Evolutionary conservation across 2,329 filamentous ascomycete species (phyloP).

Genomic region (Hymenoscyphus infarciens): DNA sequence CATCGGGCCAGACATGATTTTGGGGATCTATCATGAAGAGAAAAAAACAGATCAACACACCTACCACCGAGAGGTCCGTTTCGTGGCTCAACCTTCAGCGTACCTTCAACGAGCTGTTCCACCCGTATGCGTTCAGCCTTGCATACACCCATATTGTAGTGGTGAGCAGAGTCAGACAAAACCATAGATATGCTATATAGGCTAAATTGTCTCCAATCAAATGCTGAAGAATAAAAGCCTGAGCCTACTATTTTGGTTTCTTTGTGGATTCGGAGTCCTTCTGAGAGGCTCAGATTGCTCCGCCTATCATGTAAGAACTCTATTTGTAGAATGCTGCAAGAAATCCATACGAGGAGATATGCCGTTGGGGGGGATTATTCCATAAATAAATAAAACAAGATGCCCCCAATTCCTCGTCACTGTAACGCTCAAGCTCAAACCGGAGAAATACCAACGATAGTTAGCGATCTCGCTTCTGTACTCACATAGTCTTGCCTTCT

Average conservation of each 20-base stretch:
- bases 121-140: neutral
- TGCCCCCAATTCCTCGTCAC: neutral
- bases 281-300: neutral
- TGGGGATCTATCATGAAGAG: neutral
- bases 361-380: neutral
- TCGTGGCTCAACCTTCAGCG: neutral
- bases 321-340: conserved; percentile 2
- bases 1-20: conserved; percentile 3
- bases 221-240: neutral
- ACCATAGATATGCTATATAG: neutral
- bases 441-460: conserved; percentile 14
- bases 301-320: conserved; percentile 2
- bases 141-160: neutral
- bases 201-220: neutral
- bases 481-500: conserved; percentile 33
- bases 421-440: conserved; percentile 12
- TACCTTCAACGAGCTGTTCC: neutral
- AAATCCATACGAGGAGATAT: neutral
- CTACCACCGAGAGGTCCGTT: neutral
- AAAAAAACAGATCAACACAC: neutral
- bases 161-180: neutral
- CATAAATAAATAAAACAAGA: conserved; percentile 1
- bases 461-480: neutral
- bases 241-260: neutral
- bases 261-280: neutral